A percentile compares a stretch with the other conserved stretches of the same genome.
These are phyloP conservation scores for Ceratocystis smalleyi DNA, from an alignment of 2,329 filamentous ascomycete species.

Conservation along the genomic window DNA sequence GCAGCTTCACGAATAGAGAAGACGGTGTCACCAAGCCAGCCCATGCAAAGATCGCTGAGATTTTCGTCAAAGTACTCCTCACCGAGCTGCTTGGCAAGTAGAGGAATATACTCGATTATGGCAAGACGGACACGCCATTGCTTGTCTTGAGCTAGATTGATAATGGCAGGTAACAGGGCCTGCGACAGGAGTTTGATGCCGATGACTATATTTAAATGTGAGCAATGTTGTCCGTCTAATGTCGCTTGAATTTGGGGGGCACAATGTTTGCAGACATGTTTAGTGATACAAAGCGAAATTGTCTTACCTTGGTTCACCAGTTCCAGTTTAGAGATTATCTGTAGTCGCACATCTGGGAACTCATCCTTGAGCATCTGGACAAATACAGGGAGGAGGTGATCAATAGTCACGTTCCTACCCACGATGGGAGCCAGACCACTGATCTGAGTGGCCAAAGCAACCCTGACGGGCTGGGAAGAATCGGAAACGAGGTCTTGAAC, in stretches of 20 bases:
- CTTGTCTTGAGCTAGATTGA: slow-evolving; percentile 95
- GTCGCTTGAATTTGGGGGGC: neutral
- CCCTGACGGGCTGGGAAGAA: slow-evolving; percentile 89
- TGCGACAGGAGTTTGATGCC: slow-evolving; percentile 94
- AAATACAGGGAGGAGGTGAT: slow-evolving; percentile 90
- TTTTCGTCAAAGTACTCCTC: slow-evolving; percentile 98
- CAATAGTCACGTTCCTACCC: slow-evolving; percentile 82
- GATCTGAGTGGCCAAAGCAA: slow-evolving; percentile 89
- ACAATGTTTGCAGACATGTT: neutral
- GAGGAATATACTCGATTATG: slow-evolving; percentile 97
- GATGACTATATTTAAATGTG: slow-evolving; percentile 48
- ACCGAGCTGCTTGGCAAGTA: slow-evolving; percentile 86
- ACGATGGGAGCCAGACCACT: slow-evolving; percentile 92
- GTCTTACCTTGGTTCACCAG: slow-evolving; percentile 76
- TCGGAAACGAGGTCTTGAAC: slow-evolving; percentile 94
- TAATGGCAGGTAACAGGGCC: slow-evolving; percentile 89
- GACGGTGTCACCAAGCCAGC: slow-evolving; percentile 94
- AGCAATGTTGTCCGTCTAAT: neutral
- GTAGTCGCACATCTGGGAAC: slow-evolving; percentile 91
- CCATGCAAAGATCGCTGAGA: slow-evolving; percentile 88
- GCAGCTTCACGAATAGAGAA: slow-evolving; percentile 97
- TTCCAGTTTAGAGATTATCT: slow-evolving; percentile 99
- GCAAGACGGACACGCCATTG: slow-evolving; percentile 96
- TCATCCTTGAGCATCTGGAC: slow-evolving; percentile 99
- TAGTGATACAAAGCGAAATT: neutral